Conservation (phyloP, 1,139 yeast genomes). For the Lodderomyces pseudojiufengensis region DNA sequence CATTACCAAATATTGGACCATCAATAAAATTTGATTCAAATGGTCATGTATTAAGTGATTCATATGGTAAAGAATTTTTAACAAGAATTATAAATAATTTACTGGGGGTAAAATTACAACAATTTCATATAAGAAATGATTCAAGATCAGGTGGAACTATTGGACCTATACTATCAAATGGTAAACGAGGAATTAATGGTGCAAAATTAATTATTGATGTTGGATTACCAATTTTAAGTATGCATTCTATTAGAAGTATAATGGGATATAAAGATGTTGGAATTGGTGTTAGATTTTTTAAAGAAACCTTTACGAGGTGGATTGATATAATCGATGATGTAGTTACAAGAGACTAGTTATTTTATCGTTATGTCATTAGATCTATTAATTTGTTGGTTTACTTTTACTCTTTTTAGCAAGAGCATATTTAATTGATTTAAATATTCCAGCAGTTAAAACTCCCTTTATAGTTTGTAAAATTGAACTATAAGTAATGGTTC, state of each 20-base stretch:
- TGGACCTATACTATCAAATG: constrained; percentile 64
- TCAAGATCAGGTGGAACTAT: constrained; percentile 61
- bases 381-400: not conserved
- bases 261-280: constrained; percentile 70
- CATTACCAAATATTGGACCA: constrained; percentile 74
- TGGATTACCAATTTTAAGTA: constrained; percentile 74
- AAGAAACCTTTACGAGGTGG: constrained; percentile 61
- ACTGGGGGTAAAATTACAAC: constrained; percentile 57
- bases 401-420: constrained; percentile 53
- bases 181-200: constrained; percentile 45
- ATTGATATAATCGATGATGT: constrained; percentile 21
- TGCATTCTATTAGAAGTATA: constrained; percentile 80
- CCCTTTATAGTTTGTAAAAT: constrained; percentile 79
- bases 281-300: constrained; percentile 61
- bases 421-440: constrained; percentile 71
- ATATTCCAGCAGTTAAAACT: constrained; percentile 77
- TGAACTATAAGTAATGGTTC: constrained; percentile 68
- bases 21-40: constrained; percentile 71
- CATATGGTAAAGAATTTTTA: constrained; percentile 61
- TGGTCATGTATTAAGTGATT: constrained; percentile 79
- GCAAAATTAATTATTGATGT: constrained; percentile 68
- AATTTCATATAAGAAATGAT: constrained; percentile 44
- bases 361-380: not conserved
- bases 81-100: constrained; percentile 57
- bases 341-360: constrained; percentile 2